These are phyloP conservation scores for Eurotiales sp. DNA, from an alignment of 2,329 filamentous ascomycete species.

Conservation along the genomic window DNA sequence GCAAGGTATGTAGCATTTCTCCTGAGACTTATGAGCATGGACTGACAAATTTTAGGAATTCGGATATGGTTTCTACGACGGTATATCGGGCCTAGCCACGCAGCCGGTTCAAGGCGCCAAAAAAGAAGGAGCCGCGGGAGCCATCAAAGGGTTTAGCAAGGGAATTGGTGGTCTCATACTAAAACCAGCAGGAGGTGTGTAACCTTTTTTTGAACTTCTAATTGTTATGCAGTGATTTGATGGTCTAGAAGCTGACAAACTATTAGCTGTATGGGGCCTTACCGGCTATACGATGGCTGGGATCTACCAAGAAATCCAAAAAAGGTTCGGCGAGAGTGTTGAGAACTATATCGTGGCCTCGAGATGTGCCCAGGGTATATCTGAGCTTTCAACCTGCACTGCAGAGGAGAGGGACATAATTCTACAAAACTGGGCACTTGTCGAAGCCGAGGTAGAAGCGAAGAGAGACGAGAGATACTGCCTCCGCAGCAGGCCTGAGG, in stretches of 20 bases:
- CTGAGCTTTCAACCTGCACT: slow-evolving; percentile 47
- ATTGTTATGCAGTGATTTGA: not conserved
- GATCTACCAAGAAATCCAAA: slow-evolving; percentile 71
- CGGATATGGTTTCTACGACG: slow-evolving; percentile 73
- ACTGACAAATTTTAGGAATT: slow-evolving; percentile 52
- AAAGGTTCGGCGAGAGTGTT: slow-evolving; percentile 65
- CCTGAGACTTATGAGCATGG: not conserved
- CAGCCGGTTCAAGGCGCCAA: slow-evolving; percentile 69
- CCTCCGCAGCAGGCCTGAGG: slow-evolving; percentile 33
- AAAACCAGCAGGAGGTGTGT: slow-evolving; percentile 73
- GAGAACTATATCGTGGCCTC: slow-evolving; percentile 77
- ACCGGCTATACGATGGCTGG: slow-evolving; percentile 83
- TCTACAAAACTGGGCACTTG: slow-evolving; percentile 60
- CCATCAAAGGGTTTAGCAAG: slow-evolving; percentile 76
- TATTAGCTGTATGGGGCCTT: slow-evolving; percentile 60
- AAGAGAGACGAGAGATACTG: slow-evolving; percentile 38
- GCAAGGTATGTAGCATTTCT: slow-evolving; percentile 50
- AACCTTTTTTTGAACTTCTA: not conserved
- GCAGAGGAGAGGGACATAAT: slow-evolving; percentile 62
- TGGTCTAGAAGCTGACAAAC: not conserved
- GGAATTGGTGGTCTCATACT: slow-evolving; percentile 76
- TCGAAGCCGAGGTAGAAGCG: slow-evolving; percentile 57
- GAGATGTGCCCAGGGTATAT: slow-evolving; percentile 66
- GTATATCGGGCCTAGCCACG: slow-evolving; percentile 73
- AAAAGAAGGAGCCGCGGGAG: slow-evolving; percentile 62